Base-by-base conservation (phyloP, 768 basidiomycete species). In the Strobilomyces echinocephalus region DNA sequence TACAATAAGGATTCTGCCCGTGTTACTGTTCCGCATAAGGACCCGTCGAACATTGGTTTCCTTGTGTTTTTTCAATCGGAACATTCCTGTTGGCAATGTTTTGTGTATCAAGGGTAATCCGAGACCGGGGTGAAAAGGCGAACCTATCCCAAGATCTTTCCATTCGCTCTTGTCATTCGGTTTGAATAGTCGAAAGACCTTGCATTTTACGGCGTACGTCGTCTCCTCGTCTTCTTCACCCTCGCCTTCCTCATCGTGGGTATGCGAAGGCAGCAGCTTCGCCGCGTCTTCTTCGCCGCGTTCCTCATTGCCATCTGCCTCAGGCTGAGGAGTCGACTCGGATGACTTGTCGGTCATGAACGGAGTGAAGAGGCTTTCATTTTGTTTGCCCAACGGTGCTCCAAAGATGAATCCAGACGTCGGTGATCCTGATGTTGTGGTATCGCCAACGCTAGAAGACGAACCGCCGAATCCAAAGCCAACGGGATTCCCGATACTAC, bases 181-280 rank as follows among this genome's bases (percentile, higher is more conserved):
- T 68, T 80, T 83, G 55, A 70, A 71, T 64, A 90, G 61, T 63
- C 77, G 79, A 63, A 74, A 88, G 24, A 83, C 82, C 66, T 87
- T 90, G 45, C 80, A 69, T 65, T 75, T 81, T 45, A 81, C 73
- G 42, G 73, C 69, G 65, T 87, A 76, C 28, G 71, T 70, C 4
- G 87, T 90, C 54, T 82, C 82, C 63, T 92, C 90, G 38, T 85
- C 77, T 64, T 92, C 87, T 70, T 92, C 90, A 28, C 90, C 90
- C 61, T 84, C 84, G 11, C 90, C 88, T 55, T 88, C 87, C 49
- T 74, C 74, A 58, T 88, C 87, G 56, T 85, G 81, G 50, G 71
- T 68, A n/a, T 53, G 59, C 10, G 55, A 60, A 18, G 66, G 60
- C 2, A 67, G 26, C 4, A 63, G 11, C 26, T 65, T 70, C 12